Conservation (phyloP, 2,329 filamentous ascomycete genomes). For the Fusarium buxicola region DNA sequence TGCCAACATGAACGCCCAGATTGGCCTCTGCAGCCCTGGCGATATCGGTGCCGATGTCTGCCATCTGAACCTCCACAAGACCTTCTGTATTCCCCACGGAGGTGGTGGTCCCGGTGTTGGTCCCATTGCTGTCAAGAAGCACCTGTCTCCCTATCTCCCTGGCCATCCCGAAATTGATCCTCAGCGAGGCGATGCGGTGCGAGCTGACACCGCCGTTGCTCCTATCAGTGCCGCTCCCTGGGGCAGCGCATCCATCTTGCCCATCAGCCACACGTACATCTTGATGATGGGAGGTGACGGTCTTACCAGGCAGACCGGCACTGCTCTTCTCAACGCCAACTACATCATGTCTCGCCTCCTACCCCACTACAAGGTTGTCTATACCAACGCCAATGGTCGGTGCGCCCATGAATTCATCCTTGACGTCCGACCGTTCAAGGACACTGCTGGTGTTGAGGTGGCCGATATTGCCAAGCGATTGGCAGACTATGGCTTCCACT, state of each 20-base stretch:
- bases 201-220: constrained; percentile 63
- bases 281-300: constrained; percentile 84
- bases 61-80: constrained; percentile 98
- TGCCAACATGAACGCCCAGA: constrained; percentile 98
- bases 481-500: constrained; percentile 97
- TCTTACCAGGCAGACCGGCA: constrained; percentile 88
- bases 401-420: constrained; percentile 99
- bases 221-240: constrained; percentile 69
- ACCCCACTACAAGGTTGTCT: constrained; percentile 89
- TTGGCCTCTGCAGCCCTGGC: constrained; percentile 92
- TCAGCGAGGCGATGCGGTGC: constrained; percentile 51
- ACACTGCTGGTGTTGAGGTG: constrained; percentile 84
- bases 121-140: constrained; percentile 89
- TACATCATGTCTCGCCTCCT: constrained; percentile 92
- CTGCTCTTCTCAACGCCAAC: constrained; percentile 94
- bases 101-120: constrained; percentile 94
- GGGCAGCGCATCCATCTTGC: constrained; percentile 91
- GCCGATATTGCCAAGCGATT: constrained; percentile 97
- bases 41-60: constrained; percentile 98
- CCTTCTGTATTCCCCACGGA: constrained; percentile 97
- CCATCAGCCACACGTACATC: constrained; percentile 96
- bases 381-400: constrained; percentile 88
- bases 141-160: constrained; percentile 78
- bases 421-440: constrained; percentile 86
- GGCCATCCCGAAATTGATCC: constrained; percentile 44